A percentile compares a stretch with the other conserved stretches of the same genome.
These are phyloP conservation scores for Corymbia citriodora DNA, from an alignment of 441 rosid genomes.

Conservation along the genomic window DNA sequence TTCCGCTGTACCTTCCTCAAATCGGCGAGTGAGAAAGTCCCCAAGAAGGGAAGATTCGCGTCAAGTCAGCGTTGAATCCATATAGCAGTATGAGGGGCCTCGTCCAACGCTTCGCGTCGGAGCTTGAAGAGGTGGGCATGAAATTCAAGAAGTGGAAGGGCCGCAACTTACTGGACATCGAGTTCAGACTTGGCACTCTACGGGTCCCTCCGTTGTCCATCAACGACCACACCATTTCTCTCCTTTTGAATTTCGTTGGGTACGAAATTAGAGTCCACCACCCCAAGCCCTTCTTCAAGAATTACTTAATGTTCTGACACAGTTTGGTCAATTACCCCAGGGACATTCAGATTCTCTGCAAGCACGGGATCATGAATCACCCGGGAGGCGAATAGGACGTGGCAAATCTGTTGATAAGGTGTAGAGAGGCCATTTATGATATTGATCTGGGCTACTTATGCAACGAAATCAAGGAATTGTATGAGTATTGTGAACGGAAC, in stretches of 20 bases:
- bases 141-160: not conserved
- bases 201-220: slow-evolving; percentile 3
- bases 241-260: slow-evolving; percentile 6
- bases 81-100: not conserved
- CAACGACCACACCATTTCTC: not conserved
- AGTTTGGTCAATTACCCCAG: not conserved
- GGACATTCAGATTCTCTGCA: not conserved
- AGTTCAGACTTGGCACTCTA: not conserved
- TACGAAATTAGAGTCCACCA: slow-evolving; percentile 3
- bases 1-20: not conserved
- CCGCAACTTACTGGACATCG: not conserved
- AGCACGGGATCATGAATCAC: not conserved
- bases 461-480: not conserved
- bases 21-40: not conserved
- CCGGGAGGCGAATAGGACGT: accelerated
- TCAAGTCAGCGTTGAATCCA: not conserved
- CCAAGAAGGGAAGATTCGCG: not conserved
- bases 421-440: not conserved
- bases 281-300: not conserved
- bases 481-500: not conserved
- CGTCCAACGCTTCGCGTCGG: not conserved
- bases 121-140: not conserved
- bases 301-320: slow-evolving; percentile 5
- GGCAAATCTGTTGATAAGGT: not conserved
- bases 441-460: not conserved